Evolutionary conservation across 2,329 filamentous ascomycete species (phyloP).

Genomic region (Beauveria asiatica): DNA sequence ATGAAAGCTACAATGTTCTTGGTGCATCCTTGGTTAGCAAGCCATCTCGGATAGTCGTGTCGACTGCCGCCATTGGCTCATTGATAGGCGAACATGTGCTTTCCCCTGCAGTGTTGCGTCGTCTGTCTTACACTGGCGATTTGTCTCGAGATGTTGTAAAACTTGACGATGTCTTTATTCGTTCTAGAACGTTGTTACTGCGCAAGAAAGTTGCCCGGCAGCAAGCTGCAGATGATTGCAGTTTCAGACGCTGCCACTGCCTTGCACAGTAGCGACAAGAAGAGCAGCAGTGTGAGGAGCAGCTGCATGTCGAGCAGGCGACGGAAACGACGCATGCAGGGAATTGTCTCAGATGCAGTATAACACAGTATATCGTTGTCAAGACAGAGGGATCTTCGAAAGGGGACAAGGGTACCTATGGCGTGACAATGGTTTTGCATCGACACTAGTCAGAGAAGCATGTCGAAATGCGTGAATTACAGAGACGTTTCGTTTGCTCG

Average conservation of each 20-base stretch:
- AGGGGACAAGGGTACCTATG: no score
- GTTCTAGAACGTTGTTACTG: background rate
- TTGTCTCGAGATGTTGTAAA: background rate
- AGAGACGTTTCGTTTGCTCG: background rate
- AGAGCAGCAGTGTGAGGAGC: background rate
- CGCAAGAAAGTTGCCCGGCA: background rate
- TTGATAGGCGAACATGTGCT: background rate
- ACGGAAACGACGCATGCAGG: conserved; percentile 2
- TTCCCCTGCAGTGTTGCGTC: background rate
- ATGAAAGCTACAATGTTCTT: background rate
- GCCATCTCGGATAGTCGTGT: background rate
- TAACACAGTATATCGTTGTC: background rate
- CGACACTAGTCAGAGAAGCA: no score
- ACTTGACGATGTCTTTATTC: background rate
- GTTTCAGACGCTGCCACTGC: conserved; percentile 6
- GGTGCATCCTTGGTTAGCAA: background rate
- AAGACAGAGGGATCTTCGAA: background rate
- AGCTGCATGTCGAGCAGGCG: background rate
- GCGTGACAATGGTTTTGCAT: no score
- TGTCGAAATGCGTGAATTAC: no score
- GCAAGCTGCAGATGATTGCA: background rate
- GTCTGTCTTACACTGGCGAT: background rate
- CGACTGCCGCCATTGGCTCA: background rate
- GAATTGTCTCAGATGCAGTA: conserved; percentile 6
- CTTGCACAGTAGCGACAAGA: background rate